Base-by-base conservation (phyloP, 768 basidiomycete genomes). In the Serendipita vermifera region DNA sequence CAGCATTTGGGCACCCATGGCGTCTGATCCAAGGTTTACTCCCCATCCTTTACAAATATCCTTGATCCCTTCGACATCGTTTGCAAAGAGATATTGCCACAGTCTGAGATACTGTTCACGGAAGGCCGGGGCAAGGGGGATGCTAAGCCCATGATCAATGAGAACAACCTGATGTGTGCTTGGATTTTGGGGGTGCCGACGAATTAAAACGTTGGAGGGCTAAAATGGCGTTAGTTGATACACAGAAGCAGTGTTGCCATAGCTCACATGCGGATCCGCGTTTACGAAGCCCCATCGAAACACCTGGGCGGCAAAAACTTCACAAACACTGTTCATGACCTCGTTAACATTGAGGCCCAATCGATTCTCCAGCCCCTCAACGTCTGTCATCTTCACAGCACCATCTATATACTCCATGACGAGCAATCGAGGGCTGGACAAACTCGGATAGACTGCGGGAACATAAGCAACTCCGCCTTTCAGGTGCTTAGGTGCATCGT, bases 271-370 rank as follows among this genome's bases (percentile, higher is more conserved):
- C 5, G 79, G 78, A 61, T 80, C 78, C 64, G 89, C 89, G 67
- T 88, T 83, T 3, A 91, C 83, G 76, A 82, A 91, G 9, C 91
- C 90, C 86, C 86, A 96, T 58, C 77, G 77, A 67, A 96, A 97
- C 68, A 92, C 92, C 72, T 81, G 89, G 2, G 85, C 87, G 29
- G 83, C 83, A 72, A 92, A 92, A 2, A 90, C 73, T 59, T 88
- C 83, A 33, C 91, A 81, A 77, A 90, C 89, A 20, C 82, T 81
- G 59, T 86, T 80, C 88, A 96, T 90, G 56, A 87, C 65, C 32
- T 70, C 68, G 33, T 68, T 64, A 7, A 68, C 57, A 11, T 65
- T 63, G 38, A 74, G 59, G 1, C 62, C 62, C 65, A 63, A 66
- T 24, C 59, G 60, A 27, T 51, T 31, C 27, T 68, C 66, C 3